Evolutionary conservation across 2,329 filamentous ascomycete genomes (phyloP).

Genomic region (Mycosphaerella sp.): DNA sequence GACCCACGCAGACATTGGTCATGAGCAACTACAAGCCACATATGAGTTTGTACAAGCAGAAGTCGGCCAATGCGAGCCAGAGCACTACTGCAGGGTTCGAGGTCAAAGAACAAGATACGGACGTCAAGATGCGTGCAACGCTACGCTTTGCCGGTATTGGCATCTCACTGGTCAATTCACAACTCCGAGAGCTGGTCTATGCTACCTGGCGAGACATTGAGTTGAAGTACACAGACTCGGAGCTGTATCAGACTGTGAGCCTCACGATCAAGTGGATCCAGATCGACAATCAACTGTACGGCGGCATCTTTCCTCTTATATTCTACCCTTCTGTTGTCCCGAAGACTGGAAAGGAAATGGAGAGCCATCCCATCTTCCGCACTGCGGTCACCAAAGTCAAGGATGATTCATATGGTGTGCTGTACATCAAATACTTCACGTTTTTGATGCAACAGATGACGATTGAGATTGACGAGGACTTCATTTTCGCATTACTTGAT

Average conservation of each 20-base stretch:
- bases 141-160: slow-evolving; percentile 85
- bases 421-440: slow-evolving; percentile 98
- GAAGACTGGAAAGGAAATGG: slow-evolving; percentile 93
- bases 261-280: slow-evolving; percentile 97
- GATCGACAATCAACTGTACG: slow-evolving; percentile 97
- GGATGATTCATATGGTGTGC: slow-evolving; percentile 93
- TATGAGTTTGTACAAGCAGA: slow-evolving; percentile 81
- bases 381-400: slow-evolving; percentile 90
- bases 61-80: slow-evolving; percentile 50
- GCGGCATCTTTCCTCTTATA: slow-evolving; percentile 95
- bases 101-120: slow-evolving; percentile 84
- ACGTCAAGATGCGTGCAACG: slow-evolving; percentile 82
- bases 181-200: slow-evolving; percentile 87
- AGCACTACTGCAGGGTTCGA: slow-evolving; percentile 70
- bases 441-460: slow-evolving; percentile 96
- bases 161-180: slow-evolving; percentile 86
- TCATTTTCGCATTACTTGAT: slow-evolving; percentile 91
- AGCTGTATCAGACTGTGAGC: slow-evolving; percentile 83
- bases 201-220: slow-evolving; percentile 87
- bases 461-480: slow-evolving; percentile 93
- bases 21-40: slow-evolving; percentile 89
- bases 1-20: slow-evolving; percentile 89
- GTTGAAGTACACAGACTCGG: slow-evolving; percentile 87
- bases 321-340: slow-evolving; percentile 96
- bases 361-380: slow-evolving; percentile 90